These are phyloP conservation scores for Letharia lupina DNA, from an alignment of 495 filamentous ascomycete species.

Conservation along the genomic window DNA sequence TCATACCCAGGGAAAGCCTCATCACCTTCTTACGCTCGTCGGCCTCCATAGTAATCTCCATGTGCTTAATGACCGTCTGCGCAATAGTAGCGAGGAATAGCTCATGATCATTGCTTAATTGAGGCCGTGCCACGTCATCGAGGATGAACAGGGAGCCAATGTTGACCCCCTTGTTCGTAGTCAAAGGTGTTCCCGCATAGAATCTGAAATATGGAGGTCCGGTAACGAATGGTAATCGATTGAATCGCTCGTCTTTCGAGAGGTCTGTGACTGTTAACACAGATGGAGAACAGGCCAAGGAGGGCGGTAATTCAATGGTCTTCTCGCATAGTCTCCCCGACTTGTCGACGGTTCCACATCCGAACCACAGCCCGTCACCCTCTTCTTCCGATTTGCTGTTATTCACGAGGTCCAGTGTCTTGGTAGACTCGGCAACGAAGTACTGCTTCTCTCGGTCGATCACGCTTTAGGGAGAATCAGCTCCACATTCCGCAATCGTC, in stretches of 20 bases:
- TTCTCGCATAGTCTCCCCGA: constrained; percentile 41
- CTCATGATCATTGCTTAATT: constrained; percentile 32
- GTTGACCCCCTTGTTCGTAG: constrained; percentile 57
- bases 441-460: constrained; percentile 39
- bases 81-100: constrained; percentile 42
- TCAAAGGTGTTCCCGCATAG: constrained; percentile 49
- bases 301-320: constrained; percentile 20
- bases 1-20: constrained; percentile 52
- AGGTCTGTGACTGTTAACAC: constrained; percentile 32
- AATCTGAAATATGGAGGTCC: constrained; percentile 38
- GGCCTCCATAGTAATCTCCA: constrained; percentile 50
- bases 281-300: constrained; percentile 5
- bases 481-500: neutral
- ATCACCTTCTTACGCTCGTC: constrained; percentile 50
- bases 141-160: constrained; percentile 64
- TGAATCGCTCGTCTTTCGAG: constrained; percentile 35
- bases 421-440: constrained; percentile 48
- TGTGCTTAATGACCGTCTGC: constrained; percentile 51
- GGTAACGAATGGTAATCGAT: constrained; percentile 35
- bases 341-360: constrained; percentile 35
- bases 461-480: constrained; percentile 25
- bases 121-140: constrained; percentile 40
- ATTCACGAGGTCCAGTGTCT: constrained; percentile 32
- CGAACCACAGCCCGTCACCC: constrained; percentile 39
- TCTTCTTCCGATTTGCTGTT: constrained; percentile 30